These are phyloP conservation scores for Solanum aculeatissimum DNA, from an alignment of 305 asterid genomes.

Conservation along the genomic window DNA sequence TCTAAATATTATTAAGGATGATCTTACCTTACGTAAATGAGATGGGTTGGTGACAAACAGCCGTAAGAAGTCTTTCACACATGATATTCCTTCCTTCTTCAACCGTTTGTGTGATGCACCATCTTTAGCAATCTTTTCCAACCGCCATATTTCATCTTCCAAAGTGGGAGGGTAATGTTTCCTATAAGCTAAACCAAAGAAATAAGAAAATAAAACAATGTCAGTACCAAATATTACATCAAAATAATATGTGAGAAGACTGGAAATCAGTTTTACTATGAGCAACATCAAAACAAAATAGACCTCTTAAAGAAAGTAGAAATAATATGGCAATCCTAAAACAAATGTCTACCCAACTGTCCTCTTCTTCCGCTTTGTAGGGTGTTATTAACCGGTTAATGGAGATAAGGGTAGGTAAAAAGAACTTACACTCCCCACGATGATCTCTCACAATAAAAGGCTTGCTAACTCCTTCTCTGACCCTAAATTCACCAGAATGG, in stretches of 20 bases:
- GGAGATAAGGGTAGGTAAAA: not conserved
- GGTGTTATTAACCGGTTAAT: not conserved
- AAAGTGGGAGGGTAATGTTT: conserved; percentile 65
- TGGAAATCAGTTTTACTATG: not conserved
- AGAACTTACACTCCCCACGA: conserved; percentile 79
- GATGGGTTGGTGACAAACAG: conserved; percentile 19
- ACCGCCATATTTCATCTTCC: conserved; percentile 70
- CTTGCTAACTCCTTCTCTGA: conserved; percentile 72
- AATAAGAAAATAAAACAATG: not conserved
- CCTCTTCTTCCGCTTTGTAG: not conserved
- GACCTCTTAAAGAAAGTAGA: not conserved
- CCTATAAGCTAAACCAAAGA: conserved; percentile 48
- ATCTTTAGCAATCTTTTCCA: conserved; percentile 70
- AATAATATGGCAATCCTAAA: not conserved
- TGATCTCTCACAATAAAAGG: conserved; percentile 82
- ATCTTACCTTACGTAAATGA: conserved; percentile 45
- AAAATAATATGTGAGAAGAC: not conserved
- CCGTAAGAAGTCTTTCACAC: conserved; percentile 54
- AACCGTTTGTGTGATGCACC: conserved; percentile 53
- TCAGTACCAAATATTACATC: not conserved
- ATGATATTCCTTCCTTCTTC: conserved; percentile 13
- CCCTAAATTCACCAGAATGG: conserved; percentile 11
- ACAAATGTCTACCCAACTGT: not conserved
- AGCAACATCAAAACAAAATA: not conserved
- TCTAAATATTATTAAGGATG: not conserved